A percentile compares a stretch with the other conserved stretches of the same genome.
These are phyloP conservation scores for Cryptosporidium bovis DNA, from an alignment of 169 alveolate species.

Conservation along the genomic window DNA sequence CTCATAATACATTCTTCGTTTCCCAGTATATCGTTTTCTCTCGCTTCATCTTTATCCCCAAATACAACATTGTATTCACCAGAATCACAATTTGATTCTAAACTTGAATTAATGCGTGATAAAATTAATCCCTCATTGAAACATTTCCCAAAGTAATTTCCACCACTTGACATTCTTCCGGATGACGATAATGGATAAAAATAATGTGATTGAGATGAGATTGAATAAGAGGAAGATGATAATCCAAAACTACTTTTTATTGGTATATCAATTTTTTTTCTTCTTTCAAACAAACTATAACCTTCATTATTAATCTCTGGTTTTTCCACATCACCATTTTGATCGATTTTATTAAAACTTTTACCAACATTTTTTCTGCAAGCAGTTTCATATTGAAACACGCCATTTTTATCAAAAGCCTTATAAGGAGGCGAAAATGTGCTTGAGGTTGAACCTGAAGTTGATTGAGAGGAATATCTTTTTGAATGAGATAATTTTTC, in stretches of 20 bases:
- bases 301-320: background rate
- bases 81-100: background rate
- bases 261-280: no score
- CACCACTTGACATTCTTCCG: background rate
- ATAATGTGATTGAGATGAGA: no score
- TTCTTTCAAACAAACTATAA: background rate
- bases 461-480: conserved; percentile 61
- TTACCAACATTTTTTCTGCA: background rate
- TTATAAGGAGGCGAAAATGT: conserved; percentile 31
- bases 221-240: no score
- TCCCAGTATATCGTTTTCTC: background rate
- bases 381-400: no score
- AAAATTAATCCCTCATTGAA: conserved; percentile 36
- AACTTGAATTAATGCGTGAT: conserved; percentile 7
- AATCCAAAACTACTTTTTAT: no score
- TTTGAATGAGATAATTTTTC: conserved; percentile 58
- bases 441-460: conserved; percentile 31
- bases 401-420: background rate
- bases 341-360: background rate
- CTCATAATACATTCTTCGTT: background rate
- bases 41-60: background rate
- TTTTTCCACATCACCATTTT: background rate
- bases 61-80: background rate
- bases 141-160: conserved; percentile 16
- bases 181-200: no score